A percentile compares a stretch with the other conserved stretches of the same genome.
Evolutionary conservation across 2,329 filamentous ascomycete species (phyloP).

Genomic region (Colletotrichum costaricense): DNA sequence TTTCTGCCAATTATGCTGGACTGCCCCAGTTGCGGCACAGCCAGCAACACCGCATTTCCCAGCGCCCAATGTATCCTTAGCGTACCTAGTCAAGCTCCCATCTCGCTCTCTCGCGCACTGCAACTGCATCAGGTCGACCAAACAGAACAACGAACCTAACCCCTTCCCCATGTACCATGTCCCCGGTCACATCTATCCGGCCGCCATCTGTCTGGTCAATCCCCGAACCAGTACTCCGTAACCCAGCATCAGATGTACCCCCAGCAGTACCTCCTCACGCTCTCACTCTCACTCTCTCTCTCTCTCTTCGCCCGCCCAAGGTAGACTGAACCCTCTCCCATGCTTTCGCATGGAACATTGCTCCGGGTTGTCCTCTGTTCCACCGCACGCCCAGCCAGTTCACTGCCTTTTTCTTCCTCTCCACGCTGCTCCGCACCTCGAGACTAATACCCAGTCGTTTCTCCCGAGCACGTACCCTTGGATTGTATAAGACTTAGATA

Average conservation of each 20-base stretch:
- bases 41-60: background rate
- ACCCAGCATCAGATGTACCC: background rate
- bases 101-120: background rate
- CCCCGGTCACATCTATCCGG: background rate
- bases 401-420: background rate
- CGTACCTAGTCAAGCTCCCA: background rate
- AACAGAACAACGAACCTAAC: background rate
- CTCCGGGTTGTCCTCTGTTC: background rate
- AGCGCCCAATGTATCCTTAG: background rate
- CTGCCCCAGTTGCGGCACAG: background rate
- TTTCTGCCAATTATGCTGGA: background rate
- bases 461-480: constrained; percentile 22
- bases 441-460: constrained; percentile 7
- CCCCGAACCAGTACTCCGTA: background rate
- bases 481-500: constrained; percentile 32
- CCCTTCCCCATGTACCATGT: background rate
- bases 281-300: constrained; percentile 10
- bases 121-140: background rate
- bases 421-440: background rate
- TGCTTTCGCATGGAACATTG: constrained; percentile 13
- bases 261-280: background rate
- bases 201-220: background rate
- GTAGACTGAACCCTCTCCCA: background rate
- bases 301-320: background rate
- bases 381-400: background rate